Conservation (phyloP, 169 alveolate species). For the Cryptosporidium parvum region DNA sequence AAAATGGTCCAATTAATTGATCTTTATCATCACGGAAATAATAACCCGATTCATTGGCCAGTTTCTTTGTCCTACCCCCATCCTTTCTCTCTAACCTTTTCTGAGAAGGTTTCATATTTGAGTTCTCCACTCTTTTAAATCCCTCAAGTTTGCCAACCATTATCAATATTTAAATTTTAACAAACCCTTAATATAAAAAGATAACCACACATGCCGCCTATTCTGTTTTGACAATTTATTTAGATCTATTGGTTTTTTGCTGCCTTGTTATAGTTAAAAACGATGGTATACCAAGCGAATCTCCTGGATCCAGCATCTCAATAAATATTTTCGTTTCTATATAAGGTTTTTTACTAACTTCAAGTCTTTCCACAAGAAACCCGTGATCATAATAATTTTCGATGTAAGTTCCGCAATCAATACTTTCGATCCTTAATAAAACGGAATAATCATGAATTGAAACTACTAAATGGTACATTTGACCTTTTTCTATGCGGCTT, state of each 20-base stretch:
- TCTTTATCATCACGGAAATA: constrained; percentile 64
- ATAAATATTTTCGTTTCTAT: constrained; percentile 68
- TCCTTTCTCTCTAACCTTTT: constrained; percentile 29
- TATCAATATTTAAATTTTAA: neutral
- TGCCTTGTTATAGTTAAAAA: constrained; percentile 37
- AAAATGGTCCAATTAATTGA: constrained; percentile 64
- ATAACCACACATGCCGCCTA: constrained; percentile 42
- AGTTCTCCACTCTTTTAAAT: constrained; percentile 12
- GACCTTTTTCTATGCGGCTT: constrained; percentile 34
- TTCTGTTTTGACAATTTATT: constrained; percentile 40
- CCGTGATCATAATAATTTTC: constrained; percentile 71
- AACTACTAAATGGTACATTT: constrained; percentile 65
- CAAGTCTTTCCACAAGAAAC: constrained; percentile 55
- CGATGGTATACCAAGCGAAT: constrained; percentile 56
- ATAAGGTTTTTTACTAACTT: constrained; percentile 67
- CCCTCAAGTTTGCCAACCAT: constrained; percentile 48
- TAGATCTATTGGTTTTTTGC: constrained; percentile 40
- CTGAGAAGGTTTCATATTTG: constrained; percentile 14
- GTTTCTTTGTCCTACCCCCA: neutral
- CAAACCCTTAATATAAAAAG: neutral
- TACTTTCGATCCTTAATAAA: constrained; percentile 51
- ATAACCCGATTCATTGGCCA: constrained; percentile 11
- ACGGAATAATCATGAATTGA: constrained; percentile 67
- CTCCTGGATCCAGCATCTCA: constrained; percentile 72
- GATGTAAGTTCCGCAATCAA: constrained; percentile 50